phyloP scores from a whole-genome alignment of 768 basidiomycete species.

The Rhizopogon vesiculosus region DNA sequence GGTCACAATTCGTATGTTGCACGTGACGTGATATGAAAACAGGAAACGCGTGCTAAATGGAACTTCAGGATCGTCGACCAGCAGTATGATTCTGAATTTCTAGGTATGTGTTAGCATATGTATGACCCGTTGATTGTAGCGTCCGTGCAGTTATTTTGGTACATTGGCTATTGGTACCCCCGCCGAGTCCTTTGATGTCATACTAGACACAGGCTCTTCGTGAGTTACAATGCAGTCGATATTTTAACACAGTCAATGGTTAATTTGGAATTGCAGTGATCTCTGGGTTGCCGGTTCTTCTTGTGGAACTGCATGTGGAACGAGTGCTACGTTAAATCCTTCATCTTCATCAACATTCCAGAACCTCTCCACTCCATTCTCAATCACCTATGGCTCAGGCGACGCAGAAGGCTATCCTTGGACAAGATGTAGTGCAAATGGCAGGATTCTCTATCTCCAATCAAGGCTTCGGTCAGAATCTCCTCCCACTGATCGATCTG shows the following conservation, averaged over 20 bases:
- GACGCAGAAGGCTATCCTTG: conserved; percentile 40
- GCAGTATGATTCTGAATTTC: conserved; percentile 61
- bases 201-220: conserved; percentile 50
- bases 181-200: conserved; percentile 39
- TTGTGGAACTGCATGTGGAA: conserved; percentile 27
- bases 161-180: conserved; percentile 43
- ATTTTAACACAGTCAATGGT: neutral
- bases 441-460: conserved; percentile 45
- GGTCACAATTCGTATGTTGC: conserved; percentile 48
- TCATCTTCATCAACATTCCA: conserved; percentile 33
- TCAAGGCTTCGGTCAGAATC: conserved; percentile 37
- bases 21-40: neutral
- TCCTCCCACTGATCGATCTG: no score
- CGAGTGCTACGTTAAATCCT: conserved; percentile 27
- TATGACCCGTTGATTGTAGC: neutral
- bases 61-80: conserved; percentile 57
- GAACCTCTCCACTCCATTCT: conserved; percentile 30
- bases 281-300: conserved; percentile 44
- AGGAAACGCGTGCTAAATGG: neutral
- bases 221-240: conserved; percentile 9
- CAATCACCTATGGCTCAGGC: conserved; percentile 45
- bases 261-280: conserved; percentile 34
- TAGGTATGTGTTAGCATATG: conserved; percentile 33
- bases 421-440: conserved; percentile 42
- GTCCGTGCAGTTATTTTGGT: conserved; percentile 28